Evolutionary conservation across 73 alveolate genomes (phyloP).

Genomic region (Paramecium sexaurelia): DNA sequence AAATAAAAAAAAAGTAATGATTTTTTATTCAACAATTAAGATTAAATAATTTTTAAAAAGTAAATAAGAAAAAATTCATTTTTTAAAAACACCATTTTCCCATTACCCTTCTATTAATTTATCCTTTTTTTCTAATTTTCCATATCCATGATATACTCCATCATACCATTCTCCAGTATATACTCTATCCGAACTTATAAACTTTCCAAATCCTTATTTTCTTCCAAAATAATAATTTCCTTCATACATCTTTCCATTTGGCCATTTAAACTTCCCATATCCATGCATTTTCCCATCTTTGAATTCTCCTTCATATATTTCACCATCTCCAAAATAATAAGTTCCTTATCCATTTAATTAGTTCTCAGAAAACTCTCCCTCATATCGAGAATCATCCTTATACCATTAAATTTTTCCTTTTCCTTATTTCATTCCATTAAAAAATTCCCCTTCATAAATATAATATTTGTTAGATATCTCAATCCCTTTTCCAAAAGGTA

Average conservation of each 20-base stretch:
- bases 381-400: slow-evolving; percentile 72
- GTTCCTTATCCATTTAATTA: slow-evolving; percentile 74
- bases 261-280: slow-evolving; percentile 71
- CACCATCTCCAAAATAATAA: slow-evolving; percentile 70
- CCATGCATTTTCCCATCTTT: slow-evolving; percentile 69
- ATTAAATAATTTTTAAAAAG: background rate
- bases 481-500: slow-evolving; percentile 49
- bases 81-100: background rate
- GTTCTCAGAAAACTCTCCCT: slow-evolving; percentile 72
- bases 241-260: slow-evolving; percentile 75
- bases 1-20: background rate
- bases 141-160: slow-evolving; percentile 81
- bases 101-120: slow-evolving; percentile 25
- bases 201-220: slow-evolving; percentile 79
- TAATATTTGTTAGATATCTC: background rate
- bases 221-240: slow-evolving; percentile 74
- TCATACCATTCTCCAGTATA: slow-evolving; percentile 79
- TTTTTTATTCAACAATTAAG: background rate
- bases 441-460: slow-evolving; percentile 43
- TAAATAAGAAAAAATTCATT: background rate
- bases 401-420: slow-evolving; percentile 59
- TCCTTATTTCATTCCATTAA: slow-evolving; percentile 52
- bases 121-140: slow-evolving; percentile 34
- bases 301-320: slow-evolving; percentile 73
- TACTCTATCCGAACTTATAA: slow-evolving; percentile 60